Base-by-base conservation (phyloP, 441 rosid species). In the Aleurites moluccanus region DNA sequence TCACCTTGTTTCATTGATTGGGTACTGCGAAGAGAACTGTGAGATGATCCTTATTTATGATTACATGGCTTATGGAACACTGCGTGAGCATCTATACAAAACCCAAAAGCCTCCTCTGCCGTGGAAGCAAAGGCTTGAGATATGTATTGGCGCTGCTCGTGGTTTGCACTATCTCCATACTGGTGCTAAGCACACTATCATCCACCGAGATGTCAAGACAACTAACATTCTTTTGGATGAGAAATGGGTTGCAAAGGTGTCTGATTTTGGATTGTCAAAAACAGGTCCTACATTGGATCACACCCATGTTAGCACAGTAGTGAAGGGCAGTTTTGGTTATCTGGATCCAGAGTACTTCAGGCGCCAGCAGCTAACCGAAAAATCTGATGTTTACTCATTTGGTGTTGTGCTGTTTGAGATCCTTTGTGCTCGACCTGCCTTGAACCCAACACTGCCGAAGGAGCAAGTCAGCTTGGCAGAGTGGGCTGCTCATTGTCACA, bases 381-480 rank as follows among this genome's bases (percentile, higher is more conserved):
- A 94, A 69, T 94, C 98, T 0, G 99, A 92, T 80, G 99, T 95
- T 61, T 95, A 95, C 85, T 95, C 99, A n/a, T 95, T 95, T 30
- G 99, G 99, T 3, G 99, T 93, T 5, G 98, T 95, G 67, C 91
- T 95, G 56, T 93, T 93, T 1, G 99, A 95, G 85, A 87, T 91
- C 57, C 68, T 95, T 56, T 95, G 99, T 69, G 98, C 99, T n/a
- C 87, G 99, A n/a, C 99, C 99, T 28, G 98, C 97, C 44, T 80
- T 93, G 85, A 95, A 93, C 85, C 97, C 98, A 0, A 86, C 97
- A 0, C 84, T 92, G 59, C 88, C 95, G 0, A 92, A 93, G 85
- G 99, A 95, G 85, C 99, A 95, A 85, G 99, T 95, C 76, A 93
- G 98, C 84, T 86, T 95, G 79, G 99, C 99, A 6, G 99, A 95